Evolutionary conservation across 192 early-diverging fungal species (phyloP), one percentile per base, ranked within the genome.

Genomic region (Spinellus fusiger): DNA sequence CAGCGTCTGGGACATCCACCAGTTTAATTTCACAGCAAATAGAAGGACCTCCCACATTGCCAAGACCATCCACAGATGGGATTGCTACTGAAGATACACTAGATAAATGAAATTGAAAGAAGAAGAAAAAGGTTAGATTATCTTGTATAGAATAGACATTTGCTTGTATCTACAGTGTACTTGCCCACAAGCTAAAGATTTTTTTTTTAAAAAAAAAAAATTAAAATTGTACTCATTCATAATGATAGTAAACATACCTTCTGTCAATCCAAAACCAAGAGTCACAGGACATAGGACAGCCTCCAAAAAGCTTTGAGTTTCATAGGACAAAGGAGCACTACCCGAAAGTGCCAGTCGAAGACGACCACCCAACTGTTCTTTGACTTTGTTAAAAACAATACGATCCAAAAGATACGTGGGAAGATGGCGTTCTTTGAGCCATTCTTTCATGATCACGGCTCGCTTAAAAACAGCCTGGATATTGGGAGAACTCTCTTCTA

Each of bases 221-320:
- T 13, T 38, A 1, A 56, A 25, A 38, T 54, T 35, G 34, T 4
- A 10, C 18, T 16, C 10, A 22, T 18, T n/a, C n/a, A 34, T 16
- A n/a, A 25, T 6, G 13, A 44, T 27, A 9, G 8, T 27, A 13
- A 16, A 22, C 56, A 47, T 58, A 50, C 59, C 51, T 34, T 61
- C 59, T 26, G 59, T 61, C 81, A 90, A 80, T 37, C 90, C 94
- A 76, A 93, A 95, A 5, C 94, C 96, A 54, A 90, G 85, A 33
- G 95, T 67, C 61, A 94, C 79, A n/a, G 88, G 84, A 70, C 89
- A 92, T 46, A 96, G 62, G 5, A 81, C 68, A 22, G 86, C 82
- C 2, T 84, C 78, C 49, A 98, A 75, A 56, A 95, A 94, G 54
- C 84, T 76, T 65, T 95, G 93, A 32, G 92, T 95, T 44, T 91